Percentiles rank a stretch among this genome's conserved stretches.
These are phyloP conservation scores for Ceratocystis destructans DNA, from an alignment of 2,329 filamentous ascomycete genomes.

Conservation along the genomic window DNA sequence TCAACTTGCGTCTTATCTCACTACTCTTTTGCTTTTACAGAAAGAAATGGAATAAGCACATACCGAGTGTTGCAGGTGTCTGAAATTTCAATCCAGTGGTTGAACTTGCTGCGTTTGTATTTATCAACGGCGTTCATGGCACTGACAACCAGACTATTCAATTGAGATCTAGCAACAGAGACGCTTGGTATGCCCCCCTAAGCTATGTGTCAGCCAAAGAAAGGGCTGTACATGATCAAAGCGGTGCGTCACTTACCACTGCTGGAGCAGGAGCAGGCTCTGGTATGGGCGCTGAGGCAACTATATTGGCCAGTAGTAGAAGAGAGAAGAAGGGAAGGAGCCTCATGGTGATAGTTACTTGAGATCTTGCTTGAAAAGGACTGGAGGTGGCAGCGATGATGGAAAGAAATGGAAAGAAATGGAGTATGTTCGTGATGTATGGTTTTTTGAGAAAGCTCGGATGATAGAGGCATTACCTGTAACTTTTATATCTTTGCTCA, in stretches of 20 bases:
- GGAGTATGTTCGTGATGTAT: neutral
- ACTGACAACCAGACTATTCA: slow-evolving; percentile 45
- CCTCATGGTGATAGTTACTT: slow-evolving; percentile 24
- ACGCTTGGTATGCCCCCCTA: slow-evolving; percentile 50
- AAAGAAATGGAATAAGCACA: slow-evolving; percentile 3
- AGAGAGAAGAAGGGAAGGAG: slow-evolving; percentile 23
- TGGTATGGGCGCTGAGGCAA: slow-evolving; percentile 23
- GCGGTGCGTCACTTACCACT: neutral
- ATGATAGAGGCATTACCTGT: neutral
- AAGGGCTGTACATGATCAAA: neutral
- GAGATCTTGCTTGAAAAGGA: neutral
- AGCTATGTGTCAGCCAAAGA: neutral
- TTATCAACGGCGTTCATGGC: slow-evolving; percentile 38
- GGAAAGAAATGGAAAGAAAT: neutral
- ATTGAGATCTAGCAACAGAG: slow-evolving; percentile 41
- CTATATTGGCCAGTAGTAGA: slow-evolving; percentile 23
- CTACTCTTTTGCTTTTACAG: no score
- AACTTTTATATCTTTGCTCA: neutral
- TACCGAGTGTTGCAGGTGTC: slow-evolving; percentile 56
- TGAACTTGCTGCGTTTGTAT: slow-evolving; percentile 56
- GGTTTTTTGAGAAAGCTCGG: neutral
- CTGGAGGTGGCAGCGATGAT: neutral
- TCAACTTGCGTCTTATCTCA: neutral
- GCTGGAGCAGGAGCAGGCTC: slow-evolving; percentile 23
- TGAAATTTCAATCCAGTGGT: slow-evolving; percentile 52